Conservation (phyloP, 2,329 filamentous ascomycete genomes). For the Fusarium coicis region DNA sequence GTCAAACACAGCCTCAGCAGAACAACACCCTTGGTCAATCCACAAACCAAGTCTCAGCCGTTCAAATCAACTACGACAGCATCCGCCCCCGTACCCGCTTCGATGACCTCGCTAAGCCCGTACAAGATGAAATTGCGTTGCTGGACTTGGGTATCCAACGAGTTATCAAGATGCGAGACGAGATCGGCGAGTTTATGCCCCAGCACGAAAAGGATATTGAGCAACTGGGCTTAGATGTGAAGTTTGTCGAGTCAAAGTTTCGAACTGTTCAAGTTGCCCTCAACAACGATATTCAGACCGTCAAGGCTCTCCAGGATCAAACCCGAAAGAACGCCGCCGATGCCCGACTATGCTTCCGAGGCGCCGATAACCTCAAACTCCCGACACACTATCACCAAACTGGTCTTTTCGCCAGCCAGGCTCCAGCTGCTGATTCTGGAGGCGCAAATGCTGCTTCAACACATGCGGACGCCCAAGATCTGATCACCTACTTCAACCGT, state of each 20-base stretch:
- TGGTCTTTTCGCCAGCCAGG: conserved; percentile 54
- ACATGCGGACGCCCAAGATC: conserved; percentile 54
- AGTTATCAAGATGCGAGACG: conserved; percentile 81
- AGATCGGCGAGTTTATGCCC: conserved; percentile 76
- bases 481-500: conserved; percentile 59
- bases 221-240: conserved; percentile 58
- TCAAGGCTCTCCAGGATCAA: conserved; percentile 70
- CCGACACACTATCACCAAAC: conserved; percentile 67
- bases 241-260: conserved; percentile 62
- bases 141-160: conserved; percentile 84
- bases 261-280: conserved; percentile 57
- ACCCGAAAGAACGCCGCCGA: conserved; percentile 74
- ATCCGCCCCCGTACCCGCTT: conserved; percentile 90
- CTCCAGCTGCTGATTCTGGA: conserved; percentile 44
- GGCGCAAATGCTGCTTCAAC: conserved; percentile 49
- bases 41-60: conserved; percentile 71
- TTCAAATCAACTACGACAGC: conserved; percentile 81
- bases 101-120: conserved; percentile 84
- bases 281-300: conserved; percentile 68
- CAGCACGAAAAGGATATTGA: conserved; percentile 62
- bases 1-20: conserved; percentile 46
- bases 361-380: conserved; percentile 78
- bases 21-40: conserved; percentile 45
- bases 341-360: conserved; percentile 76
- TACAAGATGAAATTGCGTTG: conserved; percentile 80